Evolutionary conservation across 2,329 filamentous ascomycete species (phyloP).

Genomic region (Neofusicoccum cordaticola): DNA sequence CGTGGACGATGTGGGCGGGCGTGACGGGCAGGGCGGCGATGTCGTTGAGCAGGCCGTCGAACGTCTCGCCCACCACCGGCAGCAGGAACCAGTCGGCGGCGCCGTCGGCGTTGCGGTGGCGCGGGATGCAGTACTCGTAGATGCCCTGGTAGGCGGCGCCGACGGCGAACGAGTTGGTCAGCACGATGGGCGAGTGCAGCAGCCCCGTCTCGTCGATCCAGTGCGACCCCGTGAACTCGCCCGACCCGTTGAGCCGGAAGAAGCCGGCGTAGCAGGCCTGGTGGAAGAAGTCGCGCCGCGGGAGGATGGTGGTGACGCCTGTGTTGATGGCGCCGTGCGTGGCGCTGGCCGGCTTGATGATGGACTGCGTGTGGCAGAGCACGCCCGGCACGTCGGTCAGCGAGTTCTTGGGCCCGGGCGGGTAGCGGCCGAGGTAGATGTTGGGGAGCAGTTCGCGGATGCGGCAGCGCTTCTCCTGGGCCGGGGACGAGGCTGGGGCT

Average conservation of each 20-base stretch:
- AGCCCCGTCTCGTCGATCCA: constrained; percentile 63
- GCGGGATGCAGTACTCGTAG: constrained; percentile 53
- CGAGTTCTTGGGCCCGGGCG: constrained; percentile 41
- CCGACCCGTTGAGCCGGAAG: constrained; percentile 63
- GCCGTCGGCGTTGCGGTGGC: constrained; percentile 42
- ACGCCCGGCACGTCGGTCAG: constrained; percentile 46
- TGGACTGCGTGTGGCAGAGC: constrained; percentile 41
- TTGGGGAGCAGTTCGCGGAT: constrained; percentile 40
- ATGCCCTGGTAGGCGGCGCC: constrained; percentile 60
- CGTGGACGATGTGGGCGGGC: constrained; percentile 52
- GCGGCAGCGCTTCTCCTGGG: constrained; percentile 25
- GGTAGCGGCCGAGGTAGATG: constrained; percentile 36
- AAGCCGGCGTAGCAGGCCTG: constrained; percentile 43
- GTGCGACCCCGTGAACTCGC: constrained; percentile 61
- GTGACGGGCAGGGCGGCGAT: constrained; percentile 55
- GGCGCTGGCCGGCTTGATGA: constrained; percentile 29
- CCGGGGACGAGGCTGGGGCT: neutral
- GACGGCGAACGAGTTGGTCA: constrained; percentile 59
- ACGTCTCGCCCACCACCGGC: constrained; percentile 62
- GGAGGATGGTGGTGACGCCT: constrained; percentile 45
- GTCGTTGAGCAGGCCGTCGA: constrained; percentile 61
- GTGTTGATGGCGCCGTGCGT: constrained; percentile 37
- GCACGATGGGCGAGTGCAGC: constrained; percentile 57
- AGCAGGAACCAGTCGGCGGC: constrained; percentile 53
- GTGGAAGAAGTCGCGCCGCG: constrained; percentile 41